Evolutionary conservation across 139 green algal genomes (phyloP).

Genomic region (Coccomyxa sp.): DNA sequence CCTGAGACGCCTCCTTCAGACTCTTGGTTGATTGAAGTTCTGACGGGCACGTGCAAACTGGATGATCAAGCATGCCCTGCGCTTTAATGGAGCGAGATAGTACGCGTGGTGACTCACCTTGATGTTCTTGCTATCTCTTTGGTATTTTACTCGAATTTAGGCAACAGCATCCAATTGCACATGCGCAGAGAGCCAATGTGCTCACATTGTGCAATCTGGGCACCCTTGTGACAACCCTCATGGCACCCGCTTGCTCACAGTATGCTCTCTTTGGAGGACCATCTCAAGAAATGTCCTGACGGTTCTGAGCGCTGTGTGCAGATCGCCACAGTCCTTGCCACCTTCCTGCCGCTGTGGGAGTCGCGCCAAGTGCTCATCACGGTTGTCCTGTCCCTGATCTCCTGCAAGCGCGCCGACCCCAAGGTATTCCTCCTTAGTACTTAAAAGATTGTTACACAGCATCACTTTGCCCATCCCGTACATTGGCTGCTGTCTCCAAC

Average conservation of each 20-base stretch:
- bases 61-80: neutral
- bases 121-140: too few species aligned
- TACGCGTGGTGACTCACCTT: too few species aligned
- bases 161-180: neutral
- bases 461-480: too few species aligned
- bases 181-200: too few species aligned
- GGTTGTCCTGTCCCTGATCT: neutral
- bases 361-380: constrained; percentile 22
- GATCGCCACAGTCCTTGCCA: constrained; percentile 36
- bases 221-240: neutral
- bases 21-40: neutral
- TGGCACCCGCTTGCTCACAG: neutral
- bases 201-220: neutral
- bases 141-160: too few species aligned
- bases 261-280: constrained; percentile 4
- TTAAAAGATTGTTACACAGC: too few species aligned
- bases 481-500: too few species aligned
- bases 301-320: neutral
- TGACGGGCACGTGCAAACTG: neutral
- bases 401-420: neutral
- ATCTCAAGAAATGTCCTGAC: neutral
- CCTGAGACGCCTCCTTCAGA: neutral
- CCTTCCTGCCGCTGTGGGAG: constrained; percentile 44
- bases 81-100: too few species aligned
- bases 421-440: too few species aligned